Evolutionary conservation across 179 eudicot genomes (phyloP).

Genomic region (Beta corolliflora): DNA sequence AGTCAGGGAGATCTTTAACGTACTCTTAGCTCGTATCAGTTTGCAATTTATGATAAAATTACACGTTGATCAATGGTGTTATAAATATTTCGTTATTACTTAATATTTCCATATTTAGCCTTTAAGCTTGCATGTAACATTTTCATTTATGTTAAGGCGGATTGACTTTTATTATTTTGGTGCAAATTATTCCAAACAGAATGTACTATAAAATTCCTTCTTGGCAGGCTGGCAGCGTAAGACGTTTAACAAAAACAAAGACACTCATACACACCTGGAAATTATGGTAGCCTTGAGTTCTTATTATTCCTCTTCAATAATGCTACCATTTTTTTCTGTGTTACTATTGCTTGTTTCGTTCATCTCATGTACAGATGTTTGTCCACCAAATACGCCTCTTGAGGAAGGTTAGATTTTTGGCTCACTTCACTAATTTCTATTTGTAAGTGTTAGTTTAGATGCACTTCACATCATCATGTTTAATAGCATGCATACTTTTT

Average conservation of each 20-base stretch:
- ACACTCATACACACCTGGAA: not conserved
- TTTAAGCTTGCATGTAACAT: too few species aligned
- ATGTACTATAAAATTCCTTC: not conserved
- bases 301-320: not conserved
- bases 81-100: too few species aligned
- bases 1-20: too few species aligned
- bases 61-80: too few species aligned
- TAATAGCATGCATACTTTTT: too few species aligned
- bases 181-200: not conserved
- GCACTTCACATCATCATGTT: too few species aligned
- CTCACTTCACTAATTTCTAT: not conserved
- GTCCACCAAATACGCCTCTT: slow-evolving; percentile 4
- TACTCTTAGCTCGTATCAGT: too few species aligned
- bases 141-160: too few species aligned
- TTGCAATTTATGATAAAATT: too few species aligned
- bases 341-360: not conserved
- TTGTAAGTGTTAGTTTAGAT: too few species aligned
- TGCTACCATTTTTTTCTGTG: not conserved
- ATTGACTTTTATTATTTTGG: too few species aligned
- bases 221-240: not conserved
- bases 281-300: not conserved
- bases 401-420: slow-evolving; percentile 3
- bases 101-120: too few species aligned
- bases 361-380: not conserved
- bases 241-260: not conserved